Conservation (phyloP, 768 basidiomycete species). For the Zangia roseola region DNA sequence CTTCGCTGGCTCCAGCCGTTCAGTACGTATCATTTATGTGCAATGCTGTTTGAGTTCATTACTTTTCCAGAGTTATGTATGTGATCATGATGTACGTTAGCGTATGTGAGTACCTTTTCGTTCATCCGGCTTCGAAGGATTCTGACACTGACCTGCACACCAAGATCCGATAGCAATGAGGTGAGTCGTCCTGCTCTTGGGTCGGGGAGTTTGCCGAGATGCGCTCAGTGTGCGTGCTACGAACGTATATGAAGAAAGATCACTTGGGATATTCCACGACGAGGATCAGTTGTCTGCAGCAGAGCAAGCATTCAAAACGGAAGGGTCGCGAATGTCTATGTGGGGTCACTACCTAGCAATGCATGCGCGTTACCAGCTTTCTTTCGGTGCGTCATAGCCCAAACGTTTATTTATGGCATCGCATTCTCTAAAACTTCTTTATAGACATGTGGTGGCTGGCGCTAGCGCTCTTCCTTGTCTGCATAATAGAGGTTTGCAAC, state of each 20-base stretch:
- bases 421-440: neutral
- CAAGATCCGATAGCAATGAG: conserved; percentile 81
- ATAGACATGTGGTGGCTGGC: conserved; percentile 96
- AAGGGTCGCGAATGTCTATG: conserved; percentile 53
- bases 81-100: conserved; percentile 94
- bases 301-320: conserved; percentile 40
- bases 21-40: conserved; percentile 52
- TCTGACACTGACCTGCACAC: conserved; percentile 2
- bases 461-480: conserved; percentile 81
- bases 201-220: neutral
- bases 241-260: conserved; percentile 92
- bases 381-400: conserved; percentile 74
- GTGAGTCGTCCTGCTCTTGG: conserved; percentile 31
- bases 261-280: conserved; percentile 72
- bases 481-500: conserved; percentile 81
- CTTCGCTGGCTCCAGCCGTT: conserved; percentile 82
- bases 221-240: conserved; percentile 76
- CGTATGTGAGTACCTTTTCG: conserved; percentile 54
- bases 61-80: conserved; percentile 63
- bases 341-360: conserved; percentile 78
- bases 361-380: conserved; percentile 86
- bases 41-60: neutral
- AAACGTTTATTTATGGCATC: neutral
- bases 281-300: conserved; percentile 50
- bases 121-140: neutral